phyloP scores from a whole-genome alignment of 139 green algal species.

The Trebouxia sp. region DNA sequence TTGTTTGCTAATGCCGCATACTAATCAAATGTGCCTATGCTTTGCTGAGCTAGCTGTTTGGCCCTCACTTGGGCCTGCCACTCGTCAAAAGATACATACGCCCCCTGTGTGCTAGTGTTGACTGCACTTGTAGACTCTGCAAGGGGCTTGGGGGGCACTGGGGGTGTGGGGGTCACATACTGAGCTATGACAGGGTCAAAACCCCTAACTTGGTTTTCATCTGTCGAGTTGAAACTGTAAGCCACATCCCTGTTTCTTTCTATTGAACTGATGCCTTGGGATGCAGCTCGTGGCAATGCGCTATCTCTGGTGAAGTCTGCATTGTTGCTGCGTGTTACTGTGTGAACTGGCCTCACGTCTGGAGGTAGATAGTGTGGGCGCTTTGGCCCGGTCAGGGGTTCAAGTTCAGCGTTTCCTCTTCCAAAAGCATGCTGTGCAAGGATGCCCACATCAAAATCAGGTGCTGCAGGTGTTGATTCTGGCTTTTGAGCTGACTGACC shows the following conservation, averaged over 20 bases:
- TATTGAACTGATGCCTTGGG: too few relatives aligned
- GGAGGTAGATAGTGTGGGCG: not conserved
- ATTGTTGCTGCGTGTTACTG: too few relatives aligned
- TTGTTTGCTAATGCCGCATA: too few relatives aligned
- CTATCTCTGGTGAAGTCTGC: too few relatives aligned
- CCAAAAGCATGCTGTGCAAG: conserved; percentile 1
- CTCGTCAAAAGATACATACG: conserved; percentile 22
- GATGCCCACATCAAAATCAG: not conserved
- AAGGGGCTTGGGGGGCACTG: not conserved
- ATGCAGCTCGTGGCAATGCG: too few relatives aligned
- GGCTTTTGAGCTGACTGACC: not conserved
- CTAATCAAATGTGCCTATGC: too few relatives aligned
- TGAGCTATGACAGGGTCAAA: not conserved
- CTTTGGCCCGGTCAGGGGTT: not conserved
- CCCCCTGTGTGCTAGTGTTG: not conserved
- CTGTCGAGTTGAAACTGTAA: not conserved
- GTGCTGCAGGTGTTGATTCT: not conserved
- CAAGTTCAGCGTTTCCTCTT: not conserved
- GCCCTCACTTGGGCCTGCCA: not conserved
- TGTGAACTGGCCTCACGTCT: too few relatives aligned
- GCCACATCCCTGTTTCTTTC: too few relatives aligned
- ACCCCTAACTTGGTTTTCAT: not conserved
- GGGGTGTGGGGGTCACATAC: not conserved
- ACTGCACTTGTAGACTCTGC: not conserved
- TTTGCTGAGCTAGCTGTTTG: too few relatives aligned